These are phyloP conservation scores for Chenopodium quinoa DNA, from an alignment of 148 eudicot genomes.

Conservation along the genomic window DNA sequence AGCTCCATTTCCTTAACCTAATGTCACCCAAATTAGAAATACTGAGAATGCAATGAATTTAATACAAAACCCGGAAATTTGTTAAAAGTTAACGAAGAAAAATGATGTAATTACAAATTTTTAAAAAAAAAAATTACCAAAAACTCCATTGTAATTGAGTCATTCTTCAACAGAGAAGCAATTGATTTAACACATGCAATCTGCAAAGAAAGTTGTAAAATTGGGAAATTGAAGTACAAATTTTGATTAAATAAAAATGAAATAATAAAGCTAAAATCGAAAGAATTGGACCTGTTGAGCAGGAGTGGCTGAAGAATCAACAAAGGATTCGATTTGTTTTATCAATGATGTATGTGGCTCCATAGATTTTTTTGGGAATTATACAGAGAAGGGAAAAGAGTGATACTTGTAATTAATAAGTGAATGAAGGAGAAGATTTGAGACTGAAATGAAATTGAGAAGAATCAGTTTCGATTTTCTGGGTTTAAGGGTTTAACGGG, in stretches of 20 bases:
- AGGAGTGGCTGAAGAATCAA: conserved; percentile 57
- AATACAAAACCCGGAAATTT: background rate
- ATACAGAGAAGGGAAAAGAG: background rate
- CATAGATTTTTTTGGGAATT: conserved; percentile 29
- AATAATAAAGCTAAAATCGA: background rate
- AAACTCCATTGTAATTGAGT: conserved; percentile 53
- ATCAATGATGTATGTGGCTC: conserved; percentile 38
- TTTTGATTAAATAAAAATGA: background rate
- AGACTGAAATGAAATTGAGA: no score
- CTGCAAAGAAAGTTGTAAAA: conserved; percentile 34
- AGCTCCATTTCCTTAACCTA: conserved; percentile 90
- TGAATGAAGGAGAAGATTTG: background rate
- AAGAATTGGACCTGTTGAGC: conserved; percentile 54
- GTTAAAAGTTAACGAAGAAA: background rate
- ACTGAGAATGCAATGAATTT: background rate
- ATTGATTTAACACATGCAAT: conserved; percentile 57
- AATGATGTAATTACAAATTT: background rate
- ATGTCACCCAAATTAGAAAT: conserved; percentile 7
- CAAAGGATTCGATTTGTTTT: conserved; percentile 63
- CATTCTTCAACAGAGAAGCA: conserved; percentile 65
- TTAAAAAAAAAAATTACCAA: conserved; percentile 35
- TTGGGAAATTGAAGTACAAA: background rate
- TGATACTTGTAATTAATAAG: background rate
- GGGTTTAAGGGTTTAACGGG: no score
- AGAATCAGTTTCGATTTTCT: no score